phyloP scores from a whole-genome alignment of 306 rosid species.

The Fragaria ananassa region DNA sequence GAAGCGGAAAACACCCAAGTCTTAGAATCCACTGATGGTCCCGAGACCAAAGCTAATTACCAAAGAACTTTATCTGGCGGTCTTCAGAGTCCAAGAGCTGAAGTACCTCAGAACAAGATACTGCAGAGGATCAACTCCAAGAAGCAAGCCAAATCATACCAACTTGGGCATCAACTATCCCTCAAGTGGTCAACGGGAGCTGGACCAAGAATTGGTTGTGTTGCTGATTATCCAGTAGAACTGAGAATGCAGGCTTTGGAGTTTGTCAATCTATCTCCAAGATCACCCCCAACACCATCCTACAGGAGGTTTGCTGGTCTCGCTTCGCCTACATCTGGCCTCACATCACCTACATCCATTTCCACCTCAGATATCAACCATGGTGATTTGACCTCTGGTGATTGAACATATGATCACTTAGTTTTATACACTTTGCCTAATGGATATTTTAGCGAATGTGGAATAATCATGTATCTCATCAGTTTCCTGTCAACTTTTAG shows the following conservation, averaged over 20 bases:
- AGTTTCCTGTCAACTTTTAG: conserved; percentile 23
- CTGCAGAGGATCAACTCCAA: conserved; percentile 83
- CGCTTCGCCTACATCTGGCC: conserved; percentile 35
- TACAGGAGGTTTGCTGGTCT: conserved; percentile 31
- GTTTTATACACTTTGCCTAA: conserved; percentile 20
- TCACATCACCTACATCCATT: conserved; percentile 32
- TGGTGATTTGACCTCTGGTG: conserved; percentile 24
- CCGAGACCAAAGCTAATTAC: conserved; percentile 32
- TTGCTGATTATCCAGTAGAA: conserved; percentile 82
- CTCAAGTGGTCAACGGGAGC: conserved; percentile 89
- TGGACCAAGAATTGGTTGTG: conserved; percentile 96
- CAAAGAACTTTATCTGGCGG: conserved; percentile 87
- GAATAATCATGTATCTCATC: background rate
- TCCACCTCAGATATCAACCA: conserved; percentile 20
- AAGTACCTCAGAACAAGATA: conserved; percentile 63
- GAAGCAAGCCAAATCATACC: conserved; percentile 66
- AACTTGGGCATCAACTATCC: conserved; percentile 74
- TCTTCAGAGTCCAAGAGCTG: conserved; percentile 85
- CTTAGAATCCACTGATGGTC: conserved; percentile 26
- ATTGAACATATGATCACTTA: conserved; percentile 13
- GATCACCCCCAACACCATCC: conserved; percentile 47
- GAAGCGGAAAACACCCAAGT: conserved; percentile 38
- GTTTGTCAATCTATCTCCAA: conserved; percentile 73
- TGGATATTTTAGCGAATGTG: conserved; percentile 27
- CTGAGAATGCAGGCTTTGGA: conserved; percentile 82